These are phyloP conservation scores for Microdochium bolleyi DNA, from an alignment of 2,329 filamentous ascomycete genomes.

Conservation along the genomic window DNA sequence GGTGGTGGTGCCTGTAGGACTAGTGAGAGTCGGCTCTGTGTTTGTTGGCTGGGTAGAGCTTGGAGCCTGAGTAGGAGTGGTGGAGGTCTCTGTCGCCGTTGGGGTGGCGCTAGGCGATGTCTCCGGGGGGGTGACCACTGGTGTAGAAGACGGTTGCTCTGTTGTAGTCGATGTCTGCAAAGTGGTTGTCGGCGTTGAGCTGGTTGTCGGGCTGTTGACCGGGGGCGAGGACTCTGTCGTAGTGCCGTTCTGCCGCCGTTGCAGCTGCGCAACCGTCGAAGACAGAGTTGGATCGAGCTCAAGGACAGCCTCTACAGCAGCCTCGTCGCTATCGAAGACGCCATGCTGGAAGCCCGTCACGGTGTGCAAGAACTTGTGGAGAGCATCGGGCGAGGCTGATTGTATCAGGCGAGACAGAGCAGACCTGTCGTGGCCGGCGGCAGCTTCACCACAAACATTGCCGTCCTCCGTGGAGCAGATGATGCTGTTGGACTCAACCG, in stretches of 20 bases:
- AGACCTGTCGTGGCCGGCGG: constrained; percentile 9
- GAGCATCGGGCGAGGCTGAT: constrained; percentile 46
- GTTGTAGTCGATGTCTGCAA: constrained; percentile 1
- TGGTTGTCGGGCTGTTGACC: constrained; percentile 4
- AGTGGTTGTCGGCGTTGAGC: no score
- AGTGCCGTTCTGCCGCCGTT: constrained; percentile 45
- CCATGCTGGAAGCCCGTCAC: constrained; percentile 50
- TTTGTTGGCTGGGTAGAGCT: constrained; percentile 7
- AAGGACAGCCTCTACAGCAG: constrained; percentile 56
- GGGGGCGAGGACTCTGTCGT: constrained; percentile 18
- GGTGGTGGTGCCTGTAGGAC: neutral
- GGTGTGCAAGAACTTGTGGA: constrained; percentile 58
- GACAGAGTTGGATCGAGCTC: constrained; percentile 53
- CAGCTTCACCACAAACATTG: constrained; percentile 3
- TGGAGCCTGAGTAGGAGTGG: constrained; percentile 8
- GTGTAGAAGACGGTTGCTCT: neutral
- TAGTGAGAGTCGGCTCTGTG: constrained; percentile 5
- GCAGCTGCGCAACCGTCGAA: constrained; percentile 55
- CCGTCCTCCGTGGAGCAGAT: constrained; percentile 3
- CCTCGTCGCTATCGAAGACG: constrained; percentile 56
- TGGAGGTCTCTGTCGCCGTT: constrained; percentile 11
- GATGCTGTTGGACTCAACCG: neutral
- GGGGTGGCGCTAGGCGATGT: no score
- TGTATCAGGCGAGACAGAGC: constrained; percentile 48
- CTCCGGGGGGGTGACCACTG: no score